Percentiles rank a stretch among this genome's conserved stretches.
These are phyloP conservation scores for Aspergillus costaricaensis DNA, from an alignment of 2,329 filamentous ascomycete species.

Conservation along the genomic window DNA sequence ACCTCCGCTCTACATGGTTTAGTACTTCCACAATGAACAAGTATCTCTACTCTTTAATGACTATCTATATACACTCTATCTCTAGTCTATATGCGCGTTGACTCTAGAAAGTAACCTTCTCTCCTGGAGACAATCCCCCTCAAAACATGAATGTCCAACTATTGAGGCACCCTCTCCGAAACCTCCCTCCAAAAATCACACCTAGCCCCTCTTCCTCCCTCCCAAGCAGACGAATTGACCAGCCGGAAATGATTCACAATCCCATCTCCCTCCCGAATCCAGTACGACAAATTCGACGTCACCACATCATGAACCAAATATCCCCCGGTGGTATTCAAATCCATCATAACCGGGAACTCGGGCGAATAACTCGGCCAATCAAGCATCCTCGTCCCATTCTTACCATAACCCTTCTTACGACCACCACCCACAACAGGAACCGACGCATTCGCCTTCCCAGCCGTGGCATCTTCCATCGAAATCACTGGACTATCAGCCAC, in stretches of 20 bases:
- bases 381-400: conserved; percentile 27
- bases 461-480: conserved; percentile 16
- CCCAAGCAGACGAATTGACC: conserved; percentile 50
- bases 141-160: background rate
- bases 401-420: background rate
- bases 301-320: conserved; percentile 17
- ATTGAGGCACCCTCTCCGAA: conserved; percentile 5
- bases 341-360: conserved; percentile 42
- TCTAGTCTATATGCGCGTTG: background rate
- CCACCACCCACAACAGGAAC: background rate
- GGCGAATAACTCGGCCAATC: conserved; percentile 40
- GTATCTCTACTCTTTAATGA: background rate
- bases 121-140: background rate
- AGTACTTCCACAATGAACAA: background rate
- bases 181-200: conserved; percentile 5
- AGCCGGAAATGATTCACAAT: conserved; percentile 45
- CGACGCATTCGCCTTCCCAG: conserved; percentile 26
- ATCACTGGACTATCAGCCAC: conserved; percentile 40
- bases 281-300: conserved; percentile 28
- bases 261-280: conserved; percentile 30
- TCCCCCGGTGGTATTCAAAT: conserved; percentile 53
- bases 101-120: background rate
- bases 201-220: conserved; percentile 46
- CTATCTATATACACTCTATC: background rate
- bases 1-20: background rate